Evolutionary conservation across 2,329 filamentous ascomycete species (phyloP).

Genomic region (Diaporthe destruens): DNA sequence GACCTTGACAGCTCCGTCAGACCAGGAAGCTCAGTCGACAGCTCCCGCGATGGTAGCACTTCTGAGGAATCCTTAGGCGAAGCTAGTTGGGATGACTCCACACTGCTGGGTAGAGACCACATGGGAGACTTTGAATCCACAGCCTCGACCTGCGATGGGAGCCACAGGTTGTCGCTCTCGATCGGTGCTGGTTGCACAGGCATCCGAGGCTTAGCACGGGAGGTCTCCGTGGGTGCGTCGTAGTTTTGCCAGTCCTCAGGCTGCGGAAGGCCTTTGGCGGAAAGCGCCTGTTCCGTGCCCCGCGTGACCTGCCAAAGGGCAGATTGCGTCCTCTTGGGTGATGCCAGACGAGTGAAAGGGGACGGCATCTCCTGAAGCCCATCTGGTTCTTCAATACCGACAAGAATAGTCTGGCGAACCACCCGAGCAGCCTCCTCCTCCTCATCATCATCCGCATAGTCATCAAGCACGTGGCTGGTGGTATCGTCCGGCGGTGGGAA

Average conservation of each 20-base stretch:
- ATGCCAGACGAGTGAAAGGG: constrained; percentile 39
- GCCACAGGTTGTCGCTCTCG: constrained; percentile 44
- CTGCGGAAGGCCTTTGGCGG: constrained; percentile 37
- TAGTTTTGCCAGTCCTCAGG: constrained; percentile 42
- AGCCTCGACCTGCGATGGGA: constrained; percentile 18
- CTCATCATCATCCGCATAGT: constrained; percentile 50
- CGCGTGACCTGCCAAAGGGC: constrained; percentile 39
- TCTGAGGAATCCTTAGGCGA: not conserved
- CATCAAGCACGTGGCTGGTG: constrained; percentile 48
- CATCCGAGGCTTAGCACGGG: constrained; percentile 38
- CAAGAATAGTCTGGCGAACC: constrained; percentile 49
- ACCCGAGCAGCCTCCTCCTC: constrained; percentile 45
- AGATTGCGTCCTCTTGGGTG: constrained; percentile 39
- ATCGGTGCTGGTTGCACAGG: constrained; percentile 36
- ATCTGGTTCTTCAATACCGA: constrained; percentile 49
- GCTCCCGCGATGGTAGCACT: not conserved
- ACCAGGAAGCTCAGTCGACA: not conserved
- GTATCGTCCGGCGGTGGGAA: constrained; percentile 51
- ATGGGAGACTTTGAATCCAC: constrained; percentile 24
- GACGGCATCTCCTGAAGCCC: constrained; percentile 42
- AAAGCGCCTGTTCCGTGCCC: constrained; percentile 2
- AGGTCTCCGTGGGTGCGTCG: constrained; percentile 38
- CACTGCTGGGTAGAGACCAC: constrained; percentile 32
- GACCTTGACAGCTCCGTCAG: not conserved
- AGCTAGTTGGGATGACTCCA: constrained; percentile 3